Percentiles rank a stretch among this genome's conserved stretches.
phyloP scores from a whole-genome alignment of 495 filamentous ascomycete species.

The Penicillium alfredii region DNA sequence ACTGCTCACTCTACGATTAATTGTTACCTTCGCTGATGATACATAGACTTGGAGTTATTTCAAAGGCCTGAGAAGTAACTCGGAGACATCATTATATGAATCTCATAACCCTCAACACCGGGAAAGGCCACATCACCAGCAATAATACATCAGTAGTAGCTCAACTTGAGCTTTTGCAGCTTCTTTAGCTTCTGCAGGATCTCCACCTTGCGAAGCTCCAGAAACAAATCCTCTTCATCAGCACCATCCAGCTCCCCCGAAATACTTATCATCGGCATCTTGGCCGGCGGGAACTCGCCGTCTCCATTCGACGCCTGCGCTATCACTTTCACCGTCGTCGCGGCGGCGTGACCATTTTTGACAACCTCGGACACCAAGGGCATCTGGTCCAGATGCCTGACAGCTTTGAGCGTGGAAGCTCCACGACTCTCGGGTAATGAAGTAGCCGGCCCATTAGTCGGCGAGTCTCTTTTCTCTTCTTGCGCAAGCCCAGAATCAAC shows the following conservation, averaged over 20 bases:
- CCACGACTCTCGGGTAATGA: constrained; percentile 2
- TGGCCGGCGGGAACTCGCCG: constrained; percentile 9
- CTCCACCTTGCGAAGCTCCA: constrained; percentile 38
- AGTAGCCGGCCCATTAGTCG: not conserved
- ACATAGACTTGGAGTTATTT: too few species aligned
- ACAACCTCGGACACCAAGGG: constrained; percentile 6
- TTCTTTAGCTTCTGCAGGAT: constrained; percentile 38
- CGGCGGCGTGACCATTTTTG: not conserved
- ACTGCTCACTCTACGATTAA: too few species aligned
- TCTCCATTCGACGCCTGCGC: constrained; percentile 14
- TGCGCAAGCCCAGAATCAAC: constrained; percentile 9
- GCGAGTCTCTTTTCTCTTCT: not conserved
- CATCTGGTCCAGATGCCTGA: not conserved
- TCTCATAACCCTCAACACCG: too few species aligned
- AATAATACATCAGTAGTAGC: constrained; percentile 12
- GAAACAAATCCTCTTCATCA: constrained; percentile 37
- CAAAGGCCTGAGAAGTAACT: too few species aligned
- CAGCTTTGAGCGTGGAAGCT: not conserved
- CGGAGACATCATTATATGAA: too few species aligned
- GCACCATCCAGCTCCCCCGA: constrained; percentile 31
- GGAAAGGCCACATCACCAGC: too few species aligned
- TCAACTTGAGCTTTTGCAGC: constrained; percentile 23
- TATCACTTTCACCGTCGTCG: constrained; percentile 5
- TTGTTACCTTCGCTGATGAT: too few species aligned
- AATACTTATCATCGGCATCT: constrained; percentile 18